Evolutionary conservation across 2,329 filamentous ascomycete genomes (phyloP), one percentile per base, ranked within the genome.

Genomic region (Neobulgaria alba): DNA sequence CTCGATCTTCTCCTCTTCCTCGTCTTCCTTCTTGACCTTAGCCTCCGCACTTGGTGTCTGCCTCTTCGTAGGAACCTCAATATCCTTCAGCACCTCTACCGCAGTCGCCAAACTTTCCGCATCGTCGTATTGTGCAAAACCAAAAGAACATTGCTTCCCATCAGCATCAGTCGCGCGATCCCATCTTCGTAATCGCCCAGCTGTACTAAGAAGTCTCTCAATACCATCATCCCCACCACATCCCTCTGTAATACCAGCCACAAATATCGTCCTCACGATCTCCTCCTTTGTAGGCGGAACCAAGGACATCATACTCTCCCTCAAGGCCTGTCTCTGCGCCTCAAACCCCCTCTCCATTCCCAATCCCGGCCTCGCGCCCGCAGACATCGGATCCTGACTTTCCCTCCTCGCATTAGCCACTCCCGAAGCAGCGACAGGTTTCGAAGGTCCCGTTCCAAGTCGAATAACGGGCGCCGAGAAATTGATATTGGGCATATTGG

Each of bases 401-500:
- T 76, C 71, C 47, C 69, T 66, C 32, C 34, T 31, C 4, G 72
- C 69, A 26, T 57, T 56, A 33, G 66, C 63, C 10, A 57, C 54
- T 26, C 63, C 61, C 48, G 64, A 57, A 2, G 56, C 54, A 16
- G 54, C 53, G n/a, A 63, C 60, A 18, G 79, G 69, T 57, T 86
- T 86, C n/a, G 74, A 64, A 2, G 78, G 75, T 3, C 81, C 75
- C 1, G 88, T 90, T 31, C 90, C 92, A 33, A 98, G 75, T 41
- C 92, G 85, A 58, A 98, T 96, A 45, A 96, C 88, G 42, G 90
- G 89, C 26, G 92, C 92, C 57, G 85, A 94, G 69, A 96, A 95
- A 68, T 98, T 95, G 70, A 98, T 95, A 62, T 94, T 93, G 38
- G 90, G 88, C 74, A 95, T 85, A 60, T 92, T 95, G 37, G 85